These are phyloP conservation scores for Myriangium duriaei DNA, from an alignment of 2,329 filamentous ascomycete species.

Conservation along the genomic window DNA sequence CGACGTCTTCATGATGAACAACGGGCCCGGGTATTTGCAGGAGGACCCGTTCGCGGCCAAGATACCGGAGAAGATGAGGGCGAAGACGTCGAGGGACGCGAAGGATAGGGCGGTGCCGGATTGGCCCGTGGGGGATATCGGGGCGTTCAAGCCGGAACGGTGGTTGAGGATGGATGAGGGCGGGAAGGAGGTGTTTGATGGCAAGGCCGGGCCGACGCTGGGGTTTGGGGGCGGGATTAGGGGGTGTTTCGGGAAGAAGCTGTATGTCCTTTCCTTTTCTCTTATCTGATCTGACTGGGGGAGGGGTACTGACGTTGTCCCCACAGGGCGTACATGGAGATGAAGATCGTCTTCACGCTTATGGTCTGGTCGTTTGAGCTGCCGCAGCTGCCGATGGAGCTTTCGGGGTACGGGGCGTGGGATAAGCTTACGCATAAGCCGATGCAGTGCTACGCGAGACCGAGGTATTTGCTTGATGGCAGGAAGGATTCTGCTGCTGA, in stretches of 20 bases:
- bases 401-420: constrained; percentile 15
- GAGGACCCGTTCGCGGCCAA: constrained; percentile 11
- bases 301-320: neutral
- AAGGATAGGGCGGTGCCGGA: constrained; percentile 16
- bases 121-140: constrained; percentile 20
- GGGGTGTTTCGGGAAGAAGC: neutral
- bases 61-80: constrained; percentile 22
- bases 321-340: constrained; percentile 18
- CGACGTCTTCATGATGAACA: constrained; percentile 19
- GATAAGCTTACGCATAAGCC: constrained; percentile 22
- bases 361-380: constrained; percentile 23
- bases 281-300: too few species aligned
- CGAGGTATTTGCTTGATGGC: neutral
- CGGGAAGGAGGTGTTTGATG: constrained; percentile 23
- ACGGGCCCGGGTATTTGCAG: constrained; percentile 13
- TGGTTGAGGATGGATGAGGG: constrained; percentile 25
- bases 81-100: constrained; percentile 17
- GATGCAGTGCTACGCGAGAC: constrained; percentile 17
- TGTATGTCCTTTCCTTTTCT: neutral
- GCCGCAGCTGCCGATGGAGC: constrained; percentile 13
- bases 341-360: constrained; percentile 18
- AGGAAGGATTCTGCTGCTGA: constrained; percentile 5
- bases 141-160: constrained; percentile 27
- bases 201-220: constrained; percentile 22
- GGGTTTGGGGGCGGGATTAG: constrained; percentile 27